Evolutionary conservation across 208 protist genomes (phyloP).

Genomic region (Zelonia costaricensis): DNA sequence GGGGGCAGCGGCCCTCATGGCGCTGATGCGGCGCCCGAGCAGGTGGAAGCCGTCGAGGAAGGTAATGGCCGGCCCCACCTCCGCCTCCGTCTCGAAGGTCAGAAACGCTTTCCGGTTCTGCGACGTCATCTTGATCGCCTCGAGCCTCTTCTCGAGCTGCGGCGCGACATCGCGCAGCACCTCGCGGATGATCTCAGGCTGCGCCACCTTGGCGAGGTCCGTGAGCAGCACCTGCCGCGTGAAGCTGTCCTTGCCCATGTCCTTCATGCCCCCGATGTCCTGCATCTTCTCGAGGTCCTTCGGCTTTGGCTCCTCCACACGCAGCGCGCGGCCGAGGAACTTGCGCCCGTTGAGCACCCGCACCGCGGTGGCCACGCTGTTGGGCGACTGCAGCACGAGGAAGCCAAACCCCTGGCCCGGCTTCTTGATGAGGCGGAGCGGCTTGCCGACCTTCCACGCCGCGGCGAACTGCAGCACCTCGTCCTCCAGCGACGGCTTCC

Average conservation of each 20-base stretch:
- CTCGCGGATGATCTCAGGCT: constrained; percentile 89
- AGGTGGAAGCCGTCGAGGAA: constrained; percentile 89
- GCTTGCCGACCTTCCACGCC: constrained; percentile 86
- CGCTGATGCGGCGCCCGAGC: constrained; percentile 75
- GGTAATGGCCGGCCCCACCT: constrained; percentile 67
- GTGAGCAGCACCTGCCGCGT: constrained; percentile 85
- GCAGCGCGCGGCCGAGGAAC: constrained; percentile 85
- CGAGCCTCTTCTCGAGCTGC: constrained; percentile 82
- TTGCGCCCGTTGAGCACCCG: constrained; percentile 87
- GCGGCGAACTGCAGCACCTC: constrained; percentile 81
- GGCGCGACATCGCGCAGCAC: constrained; percentile 86
- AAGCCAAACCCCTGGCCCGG: constrained; percentile 91
- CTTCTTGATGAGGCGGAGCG: constrained; percentile 88
- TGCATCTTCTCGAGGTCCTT: constrained; percentile 51
- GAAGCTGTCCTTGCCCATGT: constrained; percentile 78
- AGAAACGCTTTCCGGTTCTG: constrained; percentile 91
- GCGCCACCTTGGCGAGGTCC: constrained; percentile 76
- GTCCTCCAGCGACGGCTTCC: constrained; percentile 72
- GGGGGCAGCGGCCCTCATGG: constrained; percentile 63
- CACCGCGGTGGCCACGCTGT: constrained; percentile 85
- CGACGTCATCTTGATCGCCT: constrained; percentile 92
- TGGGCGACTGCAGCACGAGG: constrained; percentile 82
- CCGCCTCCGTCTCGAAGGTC: constrained; percentile 69
- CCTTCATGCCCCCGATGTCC: constrained; percentile 41
- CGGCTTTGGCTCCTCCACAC: constrained; percentile 87